phyloP scores from a whole-genome alignment of 495 filamentous ascomycete genomes.

The Xylaria telfairii region DNA sequence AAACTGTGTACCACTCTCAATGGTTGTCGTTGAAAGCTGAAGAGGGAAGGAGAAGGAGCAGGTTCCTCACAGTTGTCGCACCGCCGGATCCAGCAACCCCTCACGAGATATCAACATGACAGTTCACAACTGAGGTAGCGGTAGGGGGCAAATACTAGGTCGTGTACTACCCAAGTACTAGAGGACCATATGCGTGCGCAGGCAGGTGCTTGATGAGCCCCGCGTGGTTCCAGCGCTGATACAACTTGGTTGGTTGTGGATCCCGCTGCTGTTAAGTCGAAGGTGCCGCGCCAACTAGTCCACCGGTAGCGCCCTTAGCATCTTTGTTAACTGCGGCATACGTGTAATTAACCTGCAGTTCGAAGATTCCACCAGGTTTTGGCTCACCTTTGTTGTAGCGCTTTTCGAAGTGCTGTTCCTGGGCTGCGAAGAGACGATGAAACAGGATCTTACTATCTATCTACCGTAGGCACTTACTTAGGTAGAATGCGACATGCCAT shows the following conservation, averaged over 20 bases:
- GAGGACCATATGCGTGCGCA: no score
- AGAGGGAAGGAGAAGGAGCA: background rate
- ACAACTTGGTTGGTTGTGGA: conserved; percentile 12
- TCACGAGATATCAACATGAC: background rate
- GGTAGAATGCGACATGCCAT: background rate
- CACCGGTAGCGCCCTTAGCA: conserved; percentile 1
- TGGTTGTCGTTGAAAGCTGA: background rate
- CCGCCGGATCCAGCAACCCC: background rate
- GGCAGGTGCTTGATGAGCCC: no score
- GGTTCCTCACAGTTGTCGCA: background rate
- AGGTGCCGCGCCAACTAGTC: background rate
- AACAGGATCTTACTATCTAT: background rate
- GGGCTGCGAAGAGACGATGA: background rate
- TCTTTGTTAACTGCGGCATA: conserved; percentile 4
- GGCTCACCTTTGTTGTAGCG: background rate
- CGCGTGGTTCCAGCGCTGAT: conserved; percentile 7
- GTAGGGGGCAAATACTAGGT: background rate
- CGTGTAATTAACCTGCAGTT: background rate
- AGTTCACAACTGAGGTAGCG: background rate
- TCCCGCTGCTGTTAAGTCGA: background rate
- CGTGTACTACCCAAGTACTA: no score
- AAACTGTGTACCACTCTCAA: background rate
- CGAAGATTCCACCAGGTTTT: background rate
- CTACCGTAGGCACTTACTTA: no score
- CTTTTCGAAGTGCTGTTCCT: background rate